Evolutionary conservation across 2,329 filamentous ascomycete species (phyloP).

Genomic region (Penicillium sp.): DNA sequence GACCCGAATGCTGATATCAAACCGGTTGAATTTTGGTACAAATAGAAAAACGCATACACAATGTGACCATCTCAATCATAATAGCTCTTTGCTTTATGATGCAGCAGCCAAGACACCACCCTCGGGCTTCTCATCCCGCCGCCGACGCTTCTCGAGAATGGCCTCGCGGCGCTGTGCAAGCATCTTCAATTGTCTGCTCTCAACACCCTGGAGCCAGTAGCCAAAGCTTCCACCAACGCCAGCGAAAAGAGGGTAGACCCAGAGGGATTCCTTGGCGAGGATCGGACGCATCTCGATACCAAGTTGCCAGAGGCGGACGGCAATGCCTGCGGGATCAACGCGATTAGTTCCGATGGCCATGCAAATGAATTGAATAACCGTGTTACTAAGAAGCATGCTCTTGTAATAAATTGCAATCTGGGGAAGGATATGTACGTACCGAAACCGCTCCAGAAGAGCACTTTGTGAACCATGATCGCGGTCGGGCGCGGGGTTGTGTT

Average conservation of each 20-base stretch:
- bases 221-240: conserved; percentile 85
- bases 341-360: conserved; percentile 11
- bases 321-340: conserved; percentile 64
- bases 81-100: conserved; percentile 29
- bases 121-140: conserved; percentile 58
- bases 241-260: conserved; percentile 89
- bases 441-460: conserved; percentile 67
- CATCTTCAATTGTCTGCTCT: conserved; percentile 74
- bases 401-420: not conserved
- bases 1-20: conserved; percentile 24
- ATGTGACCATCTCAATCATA: conserved; percentile 17
- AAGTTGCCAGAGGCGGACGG: conserved; percentile 91
- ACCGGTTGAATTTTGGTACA: conserved; percentile 36
- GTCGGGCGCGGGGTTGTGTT: conserved; percentile 22
- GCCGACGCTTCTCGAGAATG: conserved; percentile 84
- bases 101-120: conserved; percentile 37
- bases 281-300: conserved; percentile 98
- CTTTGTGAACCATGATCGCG: conserved; percentile 49
- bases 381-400: not conserved
- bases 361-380: not conserved
- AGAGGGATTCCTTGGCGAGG: conserved; percentile 78
- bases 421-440: conserved; percentile 58
- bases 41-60: conserved; percentile 22
- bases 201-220: conserved; percentile 93
- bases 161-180: conserved; percentile 74